A percentile compares a stretch with the other conserved stretches of the same genome.
These are phyloP conservation scores for Cryphonectria carpinicola DNA, from an alignment of 2,329 filamentous ascomycete genomes.

Conservation along the genomic window DNA sequence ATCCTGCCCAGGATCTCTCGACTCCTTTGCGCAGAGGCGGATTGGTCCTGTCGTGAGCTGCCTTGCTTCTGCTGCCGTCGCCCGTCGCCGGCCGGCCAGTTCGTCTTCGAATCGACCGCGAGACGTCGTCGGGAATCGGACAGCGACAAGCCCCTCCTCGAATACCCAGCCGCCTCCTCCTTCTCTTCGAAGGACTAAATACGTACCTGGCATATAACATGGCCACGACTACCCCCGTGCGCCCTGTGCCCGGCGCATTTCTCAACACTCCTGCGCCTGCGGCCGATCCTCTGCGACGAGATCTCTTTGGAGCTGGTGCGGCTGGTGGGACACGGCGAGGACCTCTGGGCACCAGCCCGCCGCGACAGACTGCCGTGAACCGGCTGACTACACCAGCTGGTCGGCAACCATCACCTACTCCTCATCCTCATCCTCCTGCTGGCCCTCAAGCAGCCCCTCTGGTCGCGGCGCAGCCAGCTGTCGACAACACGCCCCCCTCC, in stretches of 20 bases:
- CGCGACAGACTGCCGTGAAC: constrained; percentile 19
- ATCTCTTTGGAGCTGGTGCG: constrained; percentile 48
- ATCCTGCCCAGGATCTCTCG: constrained; percentile 10
- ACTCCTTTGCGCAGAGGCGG: constrained; percentile 25
- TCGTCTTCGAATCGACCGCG: neutral
- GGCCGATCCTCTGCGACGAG: constrained; percentile 54
- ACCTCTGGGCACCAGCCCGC: constrained; percentile 26
- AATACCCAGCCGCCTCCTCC: neutral
- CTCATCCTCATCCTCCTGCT: constrained; percentile 35
- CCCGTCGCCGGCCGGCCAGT: neutral
- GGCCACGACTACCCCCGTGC: constrained; percentile 69
- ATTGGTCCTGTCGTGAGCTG: constrained; percentile 14
- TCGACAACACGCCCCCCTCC: constrained; percentile 61
- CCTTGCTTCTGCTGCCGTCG: constrained; percentile 13
- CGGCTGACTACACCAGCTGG: constrained; percentile 31
- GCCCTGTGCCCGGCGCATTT: constrained; percentile 75
- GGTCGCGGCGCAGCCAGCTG: constrained; percentile 42
- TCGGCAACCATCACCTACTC: constrained; percentile 38
- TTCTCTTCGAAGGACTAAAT: constrained; percentile 1
- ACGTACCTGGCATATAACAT: constrained; percentile 42
- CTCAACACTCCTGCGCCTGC: constrained; percentile 71
- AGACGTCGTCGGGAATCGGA: neutral
- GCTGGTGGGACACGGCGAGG: constrained; percentile 25
- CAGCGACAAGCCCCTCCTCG: neutral
- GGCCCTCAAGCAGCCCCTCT: constrained; percentile 42